phyloP scores from a whole-genome alignment of 2,329 filamentous ascomycete genomes.

The Fusarium tuaranense region DNA sequence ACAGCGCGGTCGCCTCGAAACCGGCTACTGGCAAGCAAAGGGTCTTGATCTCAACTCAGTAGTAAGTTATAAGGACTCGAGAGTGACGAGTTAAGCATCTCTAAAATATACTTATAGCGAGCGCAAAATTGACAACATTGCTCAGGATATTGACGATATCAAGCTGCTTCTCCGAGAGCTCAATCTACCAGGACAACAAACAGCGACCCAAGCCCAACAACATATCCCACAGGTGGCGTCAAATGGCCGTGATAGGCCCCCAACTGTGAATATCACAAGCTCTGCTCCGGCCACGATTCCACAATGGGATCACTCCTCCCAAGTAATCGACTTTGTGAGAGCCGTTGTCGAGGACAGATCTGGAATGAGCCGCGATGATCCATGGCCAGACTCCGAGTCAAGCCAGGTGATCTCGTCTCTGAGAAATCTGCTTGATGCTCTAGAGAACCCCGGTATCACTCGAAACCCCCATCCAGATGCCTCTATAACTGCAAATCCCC shows the following conservation, averaged over 20 bases:
- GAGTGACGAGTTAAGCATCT: no score
- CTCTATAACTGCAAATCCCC: not conserved
- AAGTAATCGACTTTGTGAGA: conserved; percentile 51
- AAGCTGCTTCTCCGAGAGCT: conserved; percentile 42
- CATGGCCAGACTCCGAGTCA: not conserved
- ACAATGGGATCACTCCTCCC: conserved; percentile 48
- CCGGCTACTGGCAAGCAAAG: conserved; percentile 46
- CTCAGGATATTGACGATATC: conserved; percentile 49
- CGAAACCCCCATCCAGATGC: not conserved
- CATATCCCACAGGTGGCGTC: not conserved
- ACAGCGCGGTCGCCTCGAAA: conserved; percentile 45
- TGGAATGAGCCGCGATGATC: not conserved
- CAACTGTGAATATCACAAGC: rapidly evolving
- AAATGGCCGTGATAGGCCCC: rapidly evolving
- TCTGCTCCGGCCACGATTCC: not conserved
- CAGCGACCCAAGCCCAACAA: not conserved
- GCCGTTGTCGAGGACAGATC: conserved; percentile 21
- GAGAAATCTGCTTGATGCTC: not conserved
- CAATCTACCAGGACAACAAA: not conserved
- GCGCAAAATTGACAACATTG: conserved; percentile 52
- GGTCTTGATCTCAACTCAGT: conserved; percentile 51
- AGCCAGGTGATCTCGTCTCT: conserved; percentile 18
- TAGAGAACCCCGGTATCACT: not conserved
- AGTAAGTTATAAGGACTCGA: conserved; percentile 38
- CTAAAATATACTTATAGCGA: conserved; percentile 42